A percentile compares a stretch with the other conserved stretches of the same genome.
Conservation (phyloP, 2,329 filamentous ascomycete genomes). For the Fusarium bulbicola region DNA sequence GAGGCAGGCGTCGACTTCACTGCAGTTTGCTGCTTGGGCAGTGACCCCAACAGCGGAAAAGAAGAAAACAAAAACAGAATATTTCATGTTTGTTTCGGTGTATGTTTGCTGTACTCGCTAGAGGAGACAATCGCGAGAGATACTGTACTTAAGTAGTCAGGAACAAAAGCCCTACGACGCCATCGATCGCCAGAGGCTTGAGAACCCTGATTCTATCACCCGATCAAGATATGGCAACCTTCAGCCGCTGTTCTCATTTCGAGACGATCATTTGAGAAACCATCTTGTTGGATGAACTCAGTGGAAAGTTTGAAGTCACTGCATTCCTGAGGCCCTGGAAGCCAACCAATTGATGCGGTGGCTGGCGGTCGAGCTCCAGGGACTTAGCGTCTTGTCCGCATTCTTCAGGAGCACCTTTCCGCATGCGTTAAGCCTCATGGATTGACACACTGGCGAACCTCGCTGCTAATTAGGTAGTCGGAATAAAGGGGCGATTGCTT, state of each 20-base stretch:
- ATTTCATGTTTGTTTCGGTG: neutral
- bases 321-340: neutral
- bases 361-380: neutral
- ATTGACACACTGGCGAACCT: neutral
- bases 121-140: neutral
- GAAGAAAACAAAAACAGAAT: neutral
- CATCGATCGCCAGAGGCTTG: neutral
- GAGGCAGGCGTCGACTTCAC: constrained; percentile 4
- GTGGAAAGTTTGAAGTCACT: neutral
- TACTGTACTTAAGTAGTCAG: neutral
- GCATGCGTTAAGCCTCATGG: neutral
- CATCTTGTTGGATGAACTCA: neutral
- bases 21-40: constrained; percentile 9
- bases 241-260: neutral
- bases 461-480: rapidly evolving
- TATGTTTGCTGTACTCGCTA: no score
- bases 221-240: neutral
- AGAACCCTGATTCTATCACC: neutral
- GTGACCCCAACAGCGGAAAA: neutral
- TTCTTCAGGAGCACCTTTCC: neutral
- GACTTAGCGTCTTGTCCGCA: neutral
- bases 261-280: neutral
- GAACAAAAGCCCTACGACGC: neutral
- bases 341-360: neutral
- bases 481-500: no score